Evolutionary conservation across 148 eudicot species (phyloP), one percentile per base, ranked within the genome.

Genomic region (Nepenthes mirabilis): DNA sequence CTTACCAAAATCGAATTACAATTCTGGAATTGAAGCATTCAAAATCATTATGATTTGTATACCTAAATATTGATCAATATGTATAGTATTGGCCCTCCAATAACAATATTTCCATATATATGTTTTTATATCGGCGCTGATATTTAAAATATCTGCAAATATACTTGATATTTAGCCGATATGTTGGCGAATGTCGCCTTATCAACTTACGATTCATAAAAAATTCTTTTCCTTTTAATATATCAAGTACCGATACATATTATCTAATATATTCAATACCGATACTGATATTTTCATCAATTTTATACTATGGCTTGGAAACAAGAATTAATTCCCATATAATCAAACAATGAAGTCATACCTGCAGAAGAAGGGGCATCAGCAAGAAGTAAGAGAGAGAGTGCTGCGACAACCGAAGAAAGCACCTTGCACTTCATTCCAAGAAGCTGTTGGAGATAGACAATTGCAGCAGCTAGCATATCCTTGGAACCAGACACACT

Each of bases 351-450:
- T 62, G 43, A 12, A 47, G 13, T 33, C 57, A 36, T 69, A 90
- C 97, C 95, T 75, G 73, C 61, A 47, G 69, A 37, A 62, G 34
- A 56, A 12, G 75, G 70, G 36, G 65, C 65, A 71, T 64, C 78
- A 11, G 79, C 54, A 67, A 68, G 68, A 48, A 82, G 83, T 49
- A 91, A 77, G 43, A 91, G 70, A 47, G 83, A 78, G 14, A 85
- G 83, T 45, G 95, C 86, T 63, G 83, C 77, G 58, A 80, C 80
- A 52, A 77, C 85, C 14, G 96, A 83, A 45, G 91, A 79, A 61
- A 80, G 78, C 66, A 82, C 61, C 60, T 48, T 56, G 67, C 76
- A 79, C 34, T 76, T 77, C 65, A 62, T 55, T 68, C 83, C 82
- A 51, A 82, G 73, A 66, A 71, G 82, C 74, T 73, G 88, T 11